Evolutionary conservation across 257 asterid species (phyloP).

Genomic region (Marsdenia floribunda): DNA sequence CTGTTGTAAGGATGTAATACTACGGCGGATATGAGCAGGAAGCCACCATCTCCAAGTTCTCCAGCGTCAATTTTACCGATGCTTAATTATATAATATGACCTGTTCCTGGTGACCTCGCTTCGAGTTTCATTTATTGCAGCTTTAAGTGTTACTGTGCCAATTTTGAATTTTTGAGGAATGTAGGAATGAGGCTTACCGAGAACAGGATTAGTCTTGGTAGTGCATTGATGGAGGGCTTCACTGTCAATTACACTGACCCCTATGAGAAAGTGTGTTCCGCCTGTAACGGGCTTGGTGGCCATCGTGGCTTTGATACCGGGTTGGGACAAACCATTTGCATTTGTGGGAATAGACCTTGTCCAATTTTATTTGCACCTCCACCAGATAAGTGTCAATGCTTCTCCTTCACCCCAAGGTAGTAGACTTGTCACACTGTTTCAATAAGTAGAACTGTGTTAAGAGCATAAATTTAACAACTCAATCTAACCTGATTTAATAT

Average conservation of each 20-base stretch:
- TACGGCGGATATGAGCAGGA: slow-evolving; percentile 8
- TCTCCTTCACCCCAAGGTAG: background rate
- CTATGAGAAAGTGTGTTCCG: slow-evolving; percentile 31
- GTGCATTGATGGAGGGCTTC: slow-evolving; percentile 53
- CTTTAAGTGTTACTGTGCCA: slow-evolving; percentile 28
- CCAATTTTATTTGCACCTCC: slow-evolving; percentile 24
- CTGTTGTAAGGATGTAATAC: slow-evolving; percentile 52
- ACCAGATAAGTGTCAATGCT: slow-evolving; percentile 19
- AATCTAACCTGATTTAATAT: too few relatives aligned
- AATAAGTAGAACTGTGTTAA: too few relatives aligned
- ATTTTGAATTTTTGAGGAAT: slow-evolving; percentile 31
- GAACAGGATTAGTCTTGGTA: slow-evolving; percentile 28
- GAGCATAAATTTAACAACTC: too few relatives aligned
- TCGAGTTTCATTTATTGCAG: slow-evolving; percentile 27
- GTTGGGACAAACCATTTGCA: slow-evolving; percentile 35
- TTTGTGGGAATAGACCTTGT: slow-evolving; percentile 47
- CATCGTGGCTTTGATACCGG: slow-evolving; percentile 49
- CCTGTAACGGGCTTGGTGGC: slow-evolving; percentile 44
- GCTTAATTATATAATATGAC: slow-evolving; percentile 40
- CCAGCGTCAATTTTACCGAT: slow-evolving; percentile 24
- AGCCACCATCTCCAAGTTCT: slow-evolving; percentile 19
- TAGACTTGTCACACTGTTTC: background rate
- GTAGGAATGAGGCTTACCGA: slow-evolving; percentile 27
- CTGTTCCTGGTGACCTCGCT: slow-evolving; percentile 45
- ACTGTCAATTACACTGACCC: slow-evolving; percentile 49